Base-by-base conservation (phyloP, 2,329 filamentous ascomycete species). In the Byssoonygena ceratinophila region DNA sequence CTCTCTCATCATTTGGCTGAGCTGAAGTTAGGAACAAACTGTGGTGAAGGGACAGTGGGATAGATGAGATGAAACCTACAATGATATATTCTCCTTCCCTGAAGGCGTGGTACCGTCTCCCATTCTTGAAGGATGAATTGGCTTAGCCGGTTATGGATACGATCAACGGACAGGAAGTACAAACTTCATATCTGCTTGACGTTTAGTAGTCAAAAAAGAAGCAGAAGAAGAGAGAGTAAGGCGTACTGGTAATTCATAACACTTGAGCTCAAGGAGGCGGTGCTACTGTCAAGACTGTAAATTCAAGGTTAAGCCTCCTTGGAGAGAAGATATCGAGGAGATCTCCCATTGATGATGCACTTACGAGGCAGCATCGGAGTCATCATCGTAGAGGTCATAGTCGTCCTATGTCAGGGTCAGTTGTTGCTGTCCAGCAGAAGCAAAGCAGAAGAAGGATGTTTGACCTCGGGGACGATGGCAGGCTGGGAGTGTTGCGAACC, bases 191-290 rank as follows among this genome's bases (percentile, higher is more conserved):
- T 52, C 50, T 52, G 34, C 25, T 29, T 39, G 22, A 40, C 2
- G 31, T 52, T 46, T 46, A 39, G 39, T 12, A 14, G 6, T 23
- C 7, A 8, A n/a, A 14, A 18, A 16, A 18, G 4, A 39, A 32
- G 32, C 22, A 22, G 12, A 31, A 32, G 12, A 27, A 1, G 4
- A 25, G 31, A 36, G 18, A 8, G n/a, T 23, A 31, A 11, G 29
- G 14, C 50, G 23, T 40, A 52, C 50, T 47, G 32, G 23, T 55
- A 53, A 34, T 51, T 47, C 43, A 51, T 16, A n/a, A 53, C 23
- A 51, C 54, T 55, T 32, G 54, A 55, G 8, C 29, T 55, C 32
- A 55, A 27, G n/a, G 51, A 53, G 9, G 50, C 50, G 12, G 54
- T 55, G 46, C 36, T 50, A n/a, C 50, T 53, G 14, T 36, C 43